Base-by-base conservation (phyloP, 352 stramenopile genomes). In the Pythium grandisporangium region DNA sequence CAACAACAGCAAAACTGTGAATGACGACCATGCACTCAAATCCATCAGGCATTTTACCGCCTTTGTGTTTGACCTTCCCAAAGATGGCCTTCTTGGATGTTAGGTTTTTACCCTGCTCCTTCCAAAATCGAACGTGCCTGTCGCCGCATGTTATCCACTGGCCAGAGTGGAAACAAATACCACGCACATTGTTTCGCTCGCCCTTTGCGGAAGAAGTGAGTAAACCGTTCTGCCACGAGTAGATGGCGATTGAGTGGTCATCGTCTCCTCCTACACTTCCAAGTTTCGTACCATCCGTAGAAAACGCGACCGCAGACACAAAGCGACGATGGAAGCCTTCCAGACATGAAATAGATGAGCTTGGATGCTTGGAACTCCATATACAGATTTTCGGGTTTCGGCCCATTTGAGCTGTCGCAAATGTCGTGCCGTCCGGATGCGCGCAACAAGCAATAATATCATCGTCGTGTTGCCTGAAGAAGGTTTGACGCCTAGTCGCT, bases 351-450 rank as follows among this genome's bases (percentile, higher is more conserved):
- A 83, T 37, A 17, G 57, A 37, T 30, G 52, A 30, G n/a, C 43
- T 55, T 14, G 42, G 45, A 17, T 43, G 56, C 12, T 29, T 35
- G 10, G 68, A 74, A 37, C 51, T 66, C 74, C 86, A 96, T 8
- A 85, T 62, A 41, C 87, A 92, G 19, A 96, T 84, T 30, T 79
- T 86, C 0, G 72, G 71, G 1, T 67, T 67, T 24, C 92, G 88
- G 32, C 82, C 83, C 58, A 91, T 81, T 53, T 96, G 81, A 2
- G 84, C 85, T 3, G 79, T 96, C 0, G 88, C 90, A 21, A 93
- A 88, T 12, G 75, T 76, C 17, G 55, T 64, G 3, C 75, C 58
- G 34, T 84, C 82, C 4, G 88, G 79, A 48, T 96, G 85, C 11
- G 70, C 51, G 37, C 65, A 78, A 2, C 97, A 42, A 8, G 75